Base-by-base conservation (phyloP, 1,284 basidiomycete species). In the Rhodotorula mucilaginosa region DNA sequence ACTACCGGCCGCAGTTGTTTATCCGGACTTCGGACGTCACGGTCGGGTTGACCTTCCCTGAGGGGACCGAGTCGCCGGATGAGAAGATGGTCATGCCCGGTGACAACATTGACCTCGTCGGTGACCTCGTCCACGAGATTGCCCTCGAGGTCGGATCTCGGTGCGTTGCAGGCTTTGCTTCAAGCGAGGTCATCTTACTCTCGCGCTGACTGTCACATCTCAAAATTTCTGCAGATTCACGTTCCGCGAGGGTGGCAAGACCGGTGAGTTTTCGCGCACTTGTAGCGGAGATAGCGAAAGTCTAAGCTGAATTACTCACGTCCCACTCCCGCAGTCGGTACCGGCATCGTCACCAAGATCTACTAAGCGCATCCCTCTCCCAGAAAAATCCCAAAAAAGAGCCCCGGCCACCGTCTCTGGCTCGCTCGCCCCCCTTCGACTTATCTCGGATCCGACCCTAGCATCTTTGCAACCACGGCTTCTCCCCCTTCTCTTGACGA, bases 1-100 rank as follows among this genome's bases (percentile, higher is more conserved):
- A 96, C 85, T 99, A 98, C 86, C 88, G 91, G 58, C 97, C 96
- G 46, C 97, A 98, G 83, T 87, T 98, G 75, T 99, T 94, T 87
- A 86, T 97, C 81, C 92, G 96, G 74, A 99, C 97, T 34, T 91
- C 93, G 71, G 95, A 99, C 81, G 90, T 98, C 76, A 97, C 95
- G 54, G 89, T 90, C 67, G 84, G 86, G 51, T 83, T 99, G 64
- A 89, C 87, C 21, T 98, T 94, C 88, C 93, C 95, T 46, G 88
- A 90, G 65, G 93, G 88, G 62, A 84, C 83, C 64, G 81, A 81
- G 74, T 90, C 88, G 19, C 80, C 85, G 15, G 88, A 90, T 78
- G 82, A 83, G 78, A 83, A 83, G 77, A 81, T 94, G 87, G 91
- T 98, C 79, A 97, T 98, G 93, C 96, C 96, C 65, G 96, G 97